Evolutionary conservation across 768 basidiomycete genomes (phyloP), one percentile per base, ranked within the genome.

Genomic region (Pisolithus microcarpus): DNA sequence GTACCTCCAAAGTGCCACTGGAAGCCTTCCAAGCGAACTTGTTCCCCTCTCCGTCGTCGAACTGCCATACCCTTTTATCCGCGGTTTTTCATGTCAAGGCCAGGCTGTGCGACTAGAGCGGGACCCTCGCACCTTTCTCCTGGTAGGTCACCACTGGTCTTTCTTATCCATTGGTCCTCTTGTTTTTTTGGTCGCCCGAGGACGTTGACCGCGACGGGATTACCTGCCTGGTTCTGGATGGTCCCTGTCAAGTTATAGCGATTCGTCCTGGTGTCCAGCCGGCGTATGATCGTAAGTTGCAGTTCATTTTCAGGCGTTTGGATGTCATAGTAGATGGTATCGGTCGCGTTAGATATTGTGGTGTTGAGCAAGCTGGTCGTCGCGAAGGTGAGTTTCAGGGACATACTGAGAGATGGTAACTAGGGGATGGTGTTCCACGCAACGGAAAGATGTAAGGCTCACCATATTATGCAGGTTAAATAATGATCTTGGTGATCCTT

Each of bases 301-400:
- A 62, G 57, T 46, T 67, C 68, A 72, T 71, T 70, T 38, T 64
- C 60, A 16, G 68, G 71, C 30, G 72, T 74, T 36, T 65, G 61
- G 49, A 74, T 56, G 50, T 74, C 73, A 51, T 69, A 75, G 63
- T 69, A 71, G 49, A 70, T 59, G 52, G 58, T 59, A 54, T 74
- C 72, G 50, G 59, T 64, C 31, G 52, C 60, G 50, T 68, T 72
- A 37, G 73, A 64, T 46, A 73, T 64, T 37, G 70, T 59, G 54
- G 70, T 65, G 52, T 70, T 72, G 49, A 61, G 63, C 46, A 71
- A 48, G 44, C 57, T 62, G 38, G 71, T 63, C 46, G 72, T 75
- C 43, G 72, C 74, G 43, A 74, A 62, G 34, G 59, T 57, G 30
- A 73, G 67, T 48, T 60, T 61, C 43, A 70, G 61, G 46, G 69